Evolutionary conservation across 164 flowering plant species (phyloP).

Genomic region (Euptelea pleiosperma): DNA sequence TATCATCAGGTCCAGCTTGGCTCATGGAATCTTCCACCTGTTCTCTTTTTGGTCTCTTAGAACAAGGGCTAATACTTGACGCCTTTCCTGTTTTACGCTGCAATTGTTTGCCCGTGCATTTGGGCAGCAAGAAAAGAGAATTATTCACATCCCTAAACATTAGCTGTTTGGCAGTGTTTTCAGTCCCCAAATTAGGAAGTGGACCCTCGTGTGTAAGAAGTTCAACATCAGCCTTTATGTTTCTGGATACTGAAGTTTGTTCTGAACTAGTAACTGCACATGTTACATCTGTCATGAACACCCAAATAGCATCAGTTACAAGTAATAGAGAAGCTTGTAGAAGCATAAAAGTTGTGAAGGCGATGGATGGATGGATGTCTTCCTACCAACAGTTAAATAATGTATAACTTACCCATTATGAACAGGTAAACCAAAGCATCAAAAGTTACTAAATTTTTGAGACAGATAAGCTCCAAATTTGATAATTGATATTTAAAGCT

Average conservation of each 20-base stretch:
- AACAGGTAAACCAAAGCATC: not conserved
- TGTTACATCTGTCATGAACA: slow-evolving; percentile 27
- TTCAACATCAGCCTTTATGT: slow-evolving; percentile 25
- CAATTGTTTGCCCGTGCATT: slow-evolving; percentile 29
- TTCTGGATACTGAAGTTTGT: slow-evolving; percentile 23
- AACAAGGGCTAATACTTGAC: slow-evolving; percentile 31
- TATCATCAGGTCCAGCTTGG: slow-evolving; percentile 29
- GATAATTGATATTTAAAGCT: not conserved
- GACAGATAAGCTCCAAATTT: not conserved
- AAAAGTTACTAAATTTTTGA: not conserved
- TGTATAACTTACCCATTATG: no score
- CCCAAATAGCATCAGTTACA: slow-evolving; percentile 5
- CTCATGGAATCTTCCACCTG: slow-evolving; percentile 32
- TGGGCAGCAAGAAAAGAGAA: slow-evolving; percentile 17
- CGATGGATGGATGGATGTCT: not conserved
- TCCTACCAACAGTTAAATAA: no score
- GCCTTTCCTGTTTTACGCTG: slow-evolving; percentile 34
- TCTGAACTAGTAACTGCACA: slow-evolving; percentile 21
- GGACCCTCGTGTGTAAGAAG: slow-evolving; percentile 19
- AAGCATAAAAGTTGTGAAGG: not conserved
- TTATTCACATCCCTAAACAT: slow-evolving; percentile 17
- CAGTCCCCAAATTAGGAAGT: slow-evolving; percentile 21
- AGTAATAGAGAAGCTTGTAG: not conserved
- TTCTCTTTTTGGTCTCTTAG: slow-evolving; percentile 42
- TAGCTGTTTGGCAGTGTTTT: slow-evolving; percentile 18